Evolutionary conservation across 2,329 filamentous ascomycete genomes (phyloP).

Genomic region (Calonectria pauciramosa): DNA sequence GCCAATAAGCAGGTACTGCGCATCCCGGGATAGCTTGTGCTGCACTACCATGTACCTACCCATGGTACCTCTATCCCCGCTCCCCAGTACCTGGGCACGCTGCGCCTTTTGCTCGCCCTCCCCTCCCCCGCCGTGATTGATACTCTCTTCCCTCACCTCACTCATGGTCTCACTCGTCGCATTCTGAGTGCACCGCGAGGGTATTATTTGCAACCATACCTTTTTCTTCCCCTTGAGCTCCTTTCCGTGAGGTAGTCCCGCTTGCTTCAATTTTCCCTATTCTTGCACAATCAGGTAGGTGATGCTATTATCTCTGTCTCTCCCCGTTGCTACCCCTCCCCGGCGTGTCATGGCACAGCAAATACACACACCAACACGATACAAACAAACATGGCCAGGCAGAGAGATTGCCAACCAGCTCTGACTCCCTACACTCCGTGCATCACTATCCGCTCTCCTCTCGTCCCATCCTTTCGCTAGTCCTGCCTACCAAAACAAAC

Average conservation of each 20-base stretch:
- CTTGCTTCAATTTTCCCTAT: neutral
- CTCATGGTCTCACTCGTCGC: neutral
- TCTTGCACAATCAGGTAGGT: neutral
- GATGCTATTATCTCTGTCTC: neutral
- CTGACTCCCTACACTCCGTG: neutral
- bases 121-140: neutral
- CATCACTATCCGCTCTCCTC: neutral
- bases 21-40: neutral
- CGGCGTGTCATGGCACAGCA: neutral
- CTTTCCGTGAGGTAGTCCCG: neutral
- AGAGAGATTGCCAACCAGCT: neutral
- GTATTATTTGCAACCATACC: neutral
- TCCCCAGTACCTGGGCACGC: neutral
- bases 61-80: neutral
- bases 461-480: neutral
- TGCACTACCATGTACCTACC: neutral
- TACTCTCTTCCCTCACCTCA: neutral
- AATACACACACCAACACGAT: neutral
- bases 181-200: neutral
- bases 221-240: neutral
- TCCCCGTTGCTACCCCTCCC: neutral
- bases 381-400: neutral
- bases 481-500: conserved; percentile 5
- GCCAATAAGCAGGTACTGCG: neutral
- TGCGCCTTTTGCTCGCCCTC: neutral